phyloP scores from a whole-genome alignment of 257 asterid genomes.

The Coffea eugenioides region DNA sequence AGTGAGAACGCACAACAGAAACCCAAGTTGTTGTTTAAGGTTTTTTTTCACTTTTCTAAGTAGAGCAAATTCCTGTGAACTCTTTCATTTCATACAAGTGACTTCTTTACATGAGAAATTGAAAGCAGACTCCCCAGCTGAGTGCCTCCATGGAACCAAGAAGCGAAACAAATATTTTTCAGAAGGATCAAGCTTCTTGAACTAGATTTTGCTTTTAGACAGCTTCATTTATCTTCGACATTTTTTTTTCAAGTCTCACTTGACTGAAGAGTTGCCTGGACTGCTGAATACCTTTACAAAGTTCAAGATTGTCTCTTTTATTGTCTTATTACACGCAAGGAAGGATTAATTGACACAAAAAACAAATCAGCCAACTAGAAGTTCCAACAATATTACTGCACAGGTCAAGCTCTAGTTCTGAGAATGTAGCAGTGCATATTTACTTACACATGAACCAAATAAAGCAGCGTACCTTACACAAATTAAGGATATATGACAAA shows the following conservation, averaged over 20 bases:
- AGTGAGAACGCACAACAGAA: too few relatives aligned
- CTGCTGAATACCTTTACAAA: not conserved
- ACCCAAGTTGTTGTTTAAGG: not conserved
- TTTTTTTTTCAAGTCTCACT: not conserved
- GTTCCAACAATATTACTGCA: not conserved
- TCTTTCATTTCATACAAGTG: not conserved
- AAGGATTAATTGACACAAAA: not conserved
- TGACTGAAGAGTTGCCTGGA: not conserved
- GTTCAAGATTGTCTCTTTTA: not conserved
- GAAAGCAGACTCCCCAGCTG: not conserved
- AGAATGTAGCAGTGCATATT: not conserved
- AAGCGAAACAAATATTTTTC: not conserved
- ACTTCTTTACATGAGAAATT: not conserved
- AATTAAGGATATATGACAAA: constrained; percentile 53
- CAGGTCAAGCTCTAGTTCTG: not conserved
- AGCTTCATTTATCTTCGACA: not conserved
- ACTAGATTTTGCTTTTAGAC: not conserved
- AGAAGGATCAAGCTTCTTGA: not conserved
- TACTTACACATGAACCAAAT: constrained; percentile 9
- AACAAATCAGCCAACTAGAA: not conserved
- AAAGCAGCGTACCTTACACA: constrained; percentile 51
- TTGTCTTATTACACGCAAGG: not conserved
- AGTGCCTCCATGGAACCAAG: not conserved
- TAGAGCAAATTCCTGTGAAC: not conserved
- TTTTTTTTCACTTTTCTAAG: not conserved